Conservation (phyloP, 768 basidiomycete species). For the Rossbeevera mucosa region DNA sequence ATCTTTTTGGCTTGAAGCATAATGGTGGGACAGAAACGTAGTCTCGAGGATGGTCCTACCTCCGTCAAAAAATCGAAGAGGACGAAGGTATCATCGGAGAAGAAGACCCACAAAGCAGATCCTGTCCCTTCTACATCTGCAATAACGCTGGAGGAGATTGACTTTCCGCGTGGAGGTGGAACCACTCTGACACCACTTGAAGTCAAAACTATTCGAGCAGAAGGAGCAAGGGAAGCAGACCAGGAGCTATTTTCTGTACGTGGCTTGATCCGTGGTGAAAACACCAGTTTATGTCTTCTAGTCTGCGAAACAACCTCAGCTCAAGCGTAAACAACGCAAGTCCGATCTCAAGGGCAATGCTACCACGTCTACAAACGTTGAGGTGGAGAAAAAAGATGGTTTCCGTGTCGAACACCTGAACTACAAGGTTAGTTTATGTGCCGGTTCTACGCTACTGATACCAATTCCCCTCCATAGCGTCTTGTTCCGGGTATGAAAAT, state of each 20-base stretch:
- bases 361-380: slow-evolving; percentile 16
- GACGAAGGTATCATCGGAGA: slow-evolving; percentile 41
- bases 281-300: slow-evolving; percentile 31
- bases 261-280: background rate
- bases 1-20: background rate
- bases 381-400: slow-evolving; percentile 37
- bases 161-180: slow-evolving; percentile 95
- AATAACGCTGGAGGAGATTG: slow-evolving; percentile 63
- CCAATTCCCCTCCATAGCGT: slow-evolving; percentile 47
- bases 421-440: slow-evolving; percentile 67
- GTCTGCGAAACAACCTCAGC: slow-evolving; percentile 36
- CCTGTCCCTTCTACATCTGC: slow-evolving; percentile 34
- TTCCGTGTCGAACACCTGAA: slow-evolving; percentile 88
- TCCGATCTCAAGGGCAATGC: slow-evolving; percentile 35
- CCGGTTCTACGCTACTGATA: background rate
- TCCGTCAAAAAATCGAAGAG: slow-evolving; percentile 56
- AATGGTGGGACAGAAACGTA: slow-evolving; percentile 57
- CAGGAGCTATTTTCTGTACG: slow-evolving; percentile 70
- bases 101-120: slow-evolving; percentile 21
- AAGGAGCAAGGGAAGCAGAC: slow-evolving; percentile 81
- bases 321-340: slow-evolving; percentile 45
- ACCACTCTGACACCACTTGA: slow-evolving; percentile 84
- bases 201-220: slow-evolving; percentile 78
- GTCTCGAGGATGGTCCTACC: slow-evolving; percentile 50
- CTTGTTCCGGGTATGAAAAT: slow-evolving; percentile 81